Evolutionary conservation across 2,329 filamentous ascomycete genomes (phyloP).

Genomic region (Geosmithia morbida): DNA sequence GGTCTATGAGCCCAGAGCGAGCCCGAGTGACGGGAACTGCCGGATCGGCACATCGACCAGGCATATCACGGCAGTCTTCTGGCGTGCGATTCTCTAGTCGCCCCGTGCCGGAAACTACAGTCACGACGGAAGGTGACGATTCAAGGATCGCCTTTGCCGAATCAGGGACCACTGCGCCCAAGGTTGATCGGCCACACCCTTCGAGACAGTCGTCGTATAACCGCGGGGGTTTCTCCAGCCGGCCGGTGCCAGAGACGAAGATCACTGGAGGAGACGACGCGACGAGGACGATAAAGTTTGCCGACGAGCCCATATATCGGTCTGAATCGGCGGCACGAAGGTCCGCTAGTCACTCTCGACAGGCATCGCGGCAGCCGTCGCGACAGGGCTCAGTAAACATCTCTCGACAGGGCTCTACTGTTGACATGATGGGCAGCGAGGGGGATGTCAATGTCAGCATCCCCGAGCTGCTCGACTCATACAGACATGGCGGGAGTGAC

Average conservation of each 20-base stretch:
- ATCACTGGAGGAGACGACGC: constrained; percentile 38
- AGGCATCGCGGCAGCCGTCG: constrained; percentile 10
- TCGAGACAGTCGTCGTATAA: constrained; percentile 32
- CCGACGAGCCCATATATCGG: constrained; percentile 18
- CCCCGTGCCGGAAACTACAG: constrained; percentile 54
- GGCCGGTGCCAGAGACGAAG: constrained; percentile 45
- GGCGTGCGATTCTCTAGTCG: constrained; percentile 55
- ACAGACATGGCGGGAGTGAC: constrained; percentile 7
- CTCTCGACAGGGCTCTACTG: constrained; percentile 17
- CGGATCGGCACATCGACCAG: constrained; percentile 20
- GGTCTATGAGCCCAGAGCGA: background rate
- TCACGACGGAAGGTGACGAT: constrained; percentile 46
- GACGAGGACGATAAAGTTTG: constrained; percentile 50
- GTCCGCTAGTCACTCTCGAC: constrained; percentile 7
- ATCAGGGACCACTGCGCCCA: constrained; percentile 9
- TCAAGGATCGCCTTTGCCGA: constrained; percentile 56
- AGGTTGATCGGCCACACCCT: constrained; percentile 19
- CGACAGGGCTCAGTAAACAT: constrained; percentile 9
- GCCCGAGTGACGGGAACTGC: background rate
- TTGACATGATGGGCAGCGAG: constrained; percentile 5
- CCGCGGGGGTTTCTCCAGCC: constrained; percentile 43
- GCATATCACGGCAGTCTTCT: constrained; percentile 36
- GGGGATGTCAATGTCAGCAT: constrained; percentile 26
- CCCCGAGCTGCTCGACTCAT: constrained; percentile 26
- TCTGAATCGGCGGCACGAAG: constrained; percentile 6